Conservation (phyloP, 225 moss, liverwort and hornwort genomes). For the Thuidium tamariscinum region DNA sequence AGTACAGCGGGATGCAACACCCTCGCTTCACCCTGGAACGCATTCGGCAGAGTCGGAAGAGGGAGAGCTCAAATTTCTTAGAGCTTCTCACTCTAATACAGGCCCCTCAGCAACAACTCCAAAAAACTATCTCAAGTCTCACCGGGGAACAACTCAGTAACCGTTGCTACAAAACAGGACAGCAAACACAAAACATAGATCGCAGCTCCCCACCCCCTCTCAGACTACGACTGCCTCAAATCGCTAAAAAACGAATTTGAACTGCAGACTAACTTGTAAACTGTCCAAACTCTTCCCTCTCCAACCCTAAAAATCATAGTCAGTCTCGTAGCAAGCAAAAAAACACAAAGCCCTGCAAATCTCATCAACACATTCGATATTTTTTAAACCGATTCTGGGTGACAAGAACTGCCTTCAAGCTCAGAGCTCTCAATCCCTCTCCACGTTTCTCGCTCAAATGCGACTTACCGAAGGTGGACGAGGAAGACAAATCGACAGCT, state of each 20-base stretch:
- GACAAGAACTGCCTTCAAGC: background rate
- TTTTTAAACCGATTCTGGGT: background rate
- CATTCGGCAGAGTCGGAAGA: background rate
- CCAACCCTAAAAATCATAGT: background rate
- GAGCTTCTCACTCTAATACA: background rate
- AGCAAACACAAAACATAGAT: background rate
- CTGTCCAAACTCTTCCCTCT: background rate
- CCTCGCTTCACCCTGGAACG: background rate
- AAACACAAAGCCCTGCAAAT: background rate
- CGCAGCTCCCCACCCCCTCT: background rate
- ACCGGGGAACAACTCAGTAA: background rate
- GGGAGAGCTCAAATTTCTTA: background rate
- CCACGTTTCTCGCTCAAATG: background rate
- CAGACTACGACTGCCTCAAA: background rate
- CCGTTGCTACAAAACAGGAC: background rate
- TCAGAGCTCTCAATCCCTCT: background rate
- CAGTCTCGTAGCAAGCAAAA: background rate
- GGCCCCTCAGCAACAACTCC: background rate
- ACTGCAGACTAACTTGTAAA: background rate
- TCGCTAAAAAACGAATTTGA: background rate
- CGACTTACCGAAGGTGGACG: background rate
- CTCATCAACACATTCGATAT: background rate
- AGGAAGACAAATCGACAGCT: slow-evolving; percentile 12
- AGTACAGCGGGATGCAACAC: background rate
- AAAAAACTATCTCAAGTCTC: background rate